Conservation (phyloP, 305 asterid genomes). For the Fraxinus sp. region DNA sequence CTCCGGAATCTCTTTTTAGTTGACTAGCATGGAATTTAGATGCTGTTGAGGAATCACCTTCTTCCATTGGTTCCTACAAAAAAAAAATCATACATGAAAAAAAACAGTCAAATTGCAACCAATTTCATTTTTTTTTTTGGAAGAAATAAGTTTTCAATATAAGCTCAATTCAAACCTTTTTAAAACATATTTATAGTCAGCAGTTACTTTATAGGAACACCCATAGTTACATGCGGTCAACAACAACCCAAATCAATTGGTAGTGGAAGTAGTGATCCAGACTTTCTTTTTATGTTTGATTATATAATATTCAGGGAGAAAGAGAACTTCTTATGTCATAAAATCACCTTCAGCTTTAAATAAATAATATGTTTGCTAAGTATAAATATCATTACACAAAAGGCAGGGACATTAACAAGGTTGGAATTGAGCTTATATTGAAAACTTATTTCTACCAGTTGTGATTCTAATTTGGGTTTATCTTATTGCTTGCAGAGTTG, state of each 20-base stretch:
- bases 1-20: no score
- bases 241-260: neutral
- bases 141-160: no score
- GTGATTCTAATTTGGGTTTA: no score
- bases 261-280: neutral
- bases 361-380: neutral
- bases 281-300: neutral
- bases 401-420: slow-evolving; percentile 5
- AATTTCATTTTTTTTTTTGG: no score
- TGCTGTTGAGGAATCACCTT: no score
- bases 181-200: neutral
- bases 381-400: neutral
- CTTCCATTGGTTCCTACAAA: no score
- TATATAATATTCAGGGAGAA: neutral
- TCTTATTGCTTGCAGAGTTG: no score
- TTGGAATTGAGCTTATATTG: neutral
- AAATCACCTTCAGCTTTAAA: neutral
- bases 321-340: neutral
- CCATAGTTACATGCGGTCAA: neutral
- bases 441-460: neutral
- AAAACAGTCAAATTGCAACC: no score
- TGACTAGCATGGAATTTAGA: no score
- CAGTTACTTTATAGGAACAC: neutral
- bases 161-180: no score
- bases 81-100: no score